Percentiles rank a stretch among this genome's conserved stretches.
Conservation (phyloP, 2,329 filamentous ascomycete species). For the Exutisphaerella laricina region DNA sequence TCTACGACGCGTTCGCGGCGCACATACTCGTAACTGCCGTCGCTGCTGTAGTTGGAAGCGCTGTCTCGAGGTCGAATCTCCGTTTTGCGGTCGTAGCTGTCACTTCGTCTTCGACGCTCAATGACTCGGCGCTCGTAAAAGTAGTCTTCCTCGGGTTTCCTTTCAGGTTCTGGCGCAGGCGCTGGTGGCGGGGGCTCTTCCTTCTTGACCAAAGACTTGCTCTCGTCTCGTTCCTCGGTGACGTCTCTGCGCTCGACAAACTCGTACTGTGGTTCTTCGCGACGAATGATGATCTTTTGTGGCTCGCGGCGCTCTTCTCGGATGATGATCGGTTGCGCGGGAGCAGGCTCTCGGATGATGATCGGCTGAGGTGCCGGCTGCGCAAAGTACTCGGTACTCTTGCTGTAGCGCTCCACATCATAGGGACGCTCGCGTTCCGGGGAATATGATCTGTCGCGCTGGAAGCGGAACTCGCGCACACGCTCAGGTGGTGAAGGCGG, state of each 20-base stretch:
- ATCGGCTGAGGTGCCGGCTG: slow-evolving; percentile 44
- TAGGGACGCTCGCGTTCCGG: slow-evolving; percentile 39
- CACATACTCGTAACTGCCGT: slow-evolving; percentile 58
- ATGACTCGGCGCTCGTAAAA: slow-evolving; percentile 55
- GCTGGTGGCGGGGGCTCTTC: slow-evolving; percentile 35
- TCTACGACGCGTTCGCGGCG: slow-evolving; percentile 41
- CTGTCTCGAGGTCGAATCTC: slow-evolving; percentile 50
- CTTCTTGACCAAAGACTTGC: slow-evolving; percentile 39
- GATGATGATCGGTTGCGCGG: slow-evolving; percentile 46
- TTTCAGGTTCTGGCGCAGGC: slow-evolving; percentile 28
- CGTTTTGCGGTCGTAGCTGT: slow-evolving; percentile 38
- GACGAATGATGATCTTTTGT: slow-evolving; percentile 49
- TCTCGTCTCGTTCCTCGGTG: slow-evolving; percentile 45
- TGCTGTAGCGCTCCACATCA: slow-evolving; percentile 48
- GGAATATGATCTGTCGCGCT: slow-evolving; percentile 46
- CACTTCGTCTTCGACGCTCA: slow-evolving; percentile 44
- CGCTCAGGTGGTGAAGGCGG: slow-evolving; percentile 39
- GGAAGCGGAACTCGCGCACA: slow-evolving; percentile 48
- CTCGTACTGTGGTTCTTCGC: slow-evolving; percentile 54
- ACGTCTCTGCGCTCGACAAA: slow-evolving; percentile 53
- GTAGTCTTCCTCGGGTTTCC: slow-evolving; percentile 50
- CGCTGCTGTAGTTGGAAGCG: slow-evolving; percentile 53
- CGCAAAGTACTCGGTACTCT: slow-evolving; percentile 49
- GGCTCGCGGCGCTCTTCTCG: slow-evolving; percentile 45
- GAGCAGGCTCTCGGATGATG: slow-evolving; percentile 48